Conservation (phyloP, 2,329 filamentous ascomycete genomes). For the Emydomyces testavorans region DNA sequence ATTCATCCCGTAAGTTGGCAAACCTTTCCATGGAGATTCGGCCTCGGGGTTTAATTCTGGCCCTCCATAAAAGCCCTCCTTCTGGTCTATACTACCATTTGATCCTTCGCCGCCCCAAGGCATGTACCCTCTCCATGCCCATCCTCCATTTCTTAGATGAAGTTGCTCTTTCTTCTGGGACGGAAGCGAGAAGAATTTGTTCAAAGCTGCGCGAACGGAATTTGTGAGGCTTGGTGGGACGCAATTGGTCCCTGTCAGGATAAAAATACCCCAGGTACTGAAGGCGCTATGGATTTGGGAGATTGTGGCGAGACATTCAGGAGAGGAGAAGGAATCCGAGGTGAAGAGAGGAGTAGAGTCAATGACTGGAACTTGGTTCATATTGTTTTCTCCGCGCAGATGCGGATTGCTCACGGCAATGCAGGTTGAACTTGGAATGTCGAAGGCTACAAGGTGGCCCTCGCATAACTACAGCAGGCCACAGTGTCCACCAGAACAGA, state of each 20-base stretch:
- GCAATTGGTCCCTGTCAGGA: slow-evolving; percentile 9
- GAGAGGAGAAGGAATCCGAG: slow-evolving; percentile 6
- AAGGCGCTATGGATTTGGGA: slow-evolving; percentile 6
- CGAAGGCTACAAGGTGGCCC: too few relatives aligned
- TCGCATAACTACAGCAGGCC: too few relatives aligned
- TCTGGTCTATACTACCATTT: slow-evolving; percentile 11
- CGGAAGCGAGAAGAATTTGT: slow-evolving; percentile 8
- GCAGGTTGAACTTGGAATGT: too few relatives aligned
- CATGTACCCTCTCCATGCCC: slow-evolving; percentile 9
- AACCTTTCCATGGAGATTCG: slow-evolving; percentile 2
- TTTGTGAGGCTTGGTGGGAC: slow-evolving; percentile 5
- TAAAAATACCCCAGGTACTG: slow-evolving; percentile 6
- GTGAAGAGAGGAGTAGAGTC: slow-evolving; percentile 5
- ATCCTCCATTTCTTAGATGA: slow-evolving; percentile 2
- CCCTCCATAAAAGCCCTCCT: slow-evolving; percentile 12
- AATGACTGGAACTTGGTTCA: slow-evolving; percentile 10
- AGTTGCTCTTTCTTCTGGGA: slow-evolving; percentile 1
- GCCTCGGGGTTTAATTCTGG: slow-evolving; percentile 8
- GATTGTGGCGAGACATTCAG: slow-evolving; percentile 6
- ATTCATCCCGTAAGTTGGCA: slow-evolving; percentile 6
- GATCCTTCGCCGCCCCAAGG: slow-evolving; percentile 12
- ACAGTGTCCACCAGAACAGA: too few relatives aligned
- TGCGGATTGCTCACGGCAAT: too few relatives aligned
- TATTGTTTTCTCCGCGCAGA: too few relatives aligned
- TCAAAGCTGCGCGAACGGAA: neutral